phyloP scores from a whole-genome alignment of 2,329 filamentous ascomycete genomes.

The Xylariaceae sp. region DNA sequence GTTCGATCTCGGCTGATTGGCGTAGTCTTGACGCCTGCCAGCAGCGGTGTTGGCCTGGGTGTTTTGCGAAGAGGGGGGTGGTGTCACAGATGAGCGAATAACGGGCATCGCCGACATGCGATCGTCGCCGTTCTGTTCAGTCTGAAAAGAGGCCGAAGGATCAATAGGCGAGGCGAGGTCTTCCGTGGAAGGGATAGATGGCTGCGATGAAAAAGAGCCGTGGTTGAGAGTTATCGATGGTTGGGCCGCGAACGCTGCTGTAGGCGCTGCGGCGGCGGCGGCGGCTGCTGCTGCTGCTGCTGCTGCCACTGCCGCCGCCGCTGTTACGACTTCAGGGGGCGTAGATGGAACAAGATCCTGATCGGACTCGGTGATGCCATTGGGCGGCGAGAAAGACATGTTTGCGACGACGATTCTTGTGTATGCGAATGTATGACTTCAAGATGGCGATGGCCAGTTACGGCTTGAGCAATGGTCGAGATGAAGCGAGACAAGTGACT shows the following conservation, averaged over 20 bases:
- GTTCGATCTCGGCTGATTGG: constrained; percentile 40
- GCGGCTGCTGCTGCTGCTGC: neutral
- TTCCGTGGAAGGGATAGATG: constrained; percentile 54
- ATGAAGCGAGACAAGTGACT: neutral
- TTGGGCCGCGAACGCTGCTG: constrained; percentile 7
- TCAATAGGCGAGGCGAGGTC: constrained; percentile 49
- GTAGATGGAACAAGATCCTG: constrained; percentile 27
- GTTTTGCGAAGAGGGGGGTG: constrained; percentile 51
- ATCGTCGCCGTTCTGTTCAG: constrained; percentile 47
- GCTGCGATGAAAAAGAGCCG: constrained; percentile 40
- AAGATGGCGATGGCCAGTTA: neutral
- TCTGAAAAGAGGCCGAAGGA: constrained; percentile 43
- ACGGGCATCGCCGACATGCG: constrained; percentile 37
- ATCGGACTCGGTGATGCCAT: constrained; percentile 22
- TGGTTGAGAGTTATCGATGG: constrained; percentile 5
- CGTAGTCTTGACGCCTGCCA: constrained; percentile 30
- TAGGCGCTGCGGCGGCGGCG: neutral
- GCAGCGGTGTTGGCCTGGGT: constrained; percentile 30
- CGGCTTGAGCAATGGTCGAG: neutral
- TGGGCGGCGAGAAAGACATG: constrained; percentile 31
- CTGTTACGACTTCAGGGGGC: constrained; percentile 19
- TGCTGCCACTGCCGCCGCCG: neutral
- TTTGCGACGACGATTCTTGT: constrained; percentile 30
- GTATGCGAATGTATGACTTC: neutral
- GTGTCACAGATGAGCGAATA: constrained; percentile 54